These are phyloP conservation scores for Bipolaris gigantea DNA, from an alignment of 2,329 filamentous ascomycete species.

Conservation along the genomic window DNA sequence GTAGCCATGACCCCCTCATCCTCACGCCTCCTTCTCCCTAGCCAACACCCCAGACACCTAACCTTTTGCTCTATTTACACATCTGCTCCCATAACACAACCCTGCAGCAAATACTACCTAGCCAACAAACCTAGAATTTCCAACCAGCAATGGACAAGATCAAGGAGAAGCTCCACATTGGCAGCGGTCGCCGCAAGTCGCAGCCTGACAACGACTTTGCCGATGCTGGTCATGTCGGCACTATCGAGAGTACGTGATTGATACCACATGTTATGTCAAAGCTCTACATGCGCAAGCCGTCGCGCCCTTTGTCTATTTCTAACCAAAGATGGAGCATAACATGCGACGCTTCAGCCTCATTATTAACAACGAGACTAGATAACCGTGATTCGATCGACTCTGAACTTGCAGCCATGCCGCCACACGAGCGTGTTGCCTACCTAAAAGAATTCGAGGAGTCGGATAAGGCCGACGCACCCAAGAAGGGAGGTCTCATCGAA, in stretches of 20 bases:
- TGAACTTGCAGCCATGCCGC: slow-evolving; percentile 38
- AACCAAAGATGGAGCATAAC: neutral
- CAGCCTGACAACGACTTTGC: slow-evolving; percentile 27
- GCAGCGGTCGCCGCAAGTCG: slow-evolving; percentile 36
- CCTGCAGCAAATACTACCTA: neutral
- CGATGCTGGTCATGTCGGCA: slow-evolving; percentile 21
- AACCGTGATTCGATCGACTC: slow-evolving; percentile 38
- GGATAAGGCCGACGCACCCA: slow-evolving; percentile 35
- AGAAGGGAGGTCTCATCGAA: slow-evolving; percentile 39
- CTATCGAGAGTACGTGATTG: slow-evolving; percentile 22
- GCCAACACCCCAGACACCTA: slow-evolving; percentile 8
- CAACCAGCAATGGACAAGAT: slow-evolving; percentile 36
- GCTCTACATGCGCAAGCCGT: neutral
- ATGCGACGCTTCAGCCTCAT: neutral
- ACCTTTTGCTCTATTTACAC: slow-evolving; percentile 1
- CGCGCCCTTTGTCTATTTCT: neutral
- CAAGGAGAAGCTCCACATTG: slow-evolving; percentile 43
- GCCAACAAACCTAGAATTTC: neutral
- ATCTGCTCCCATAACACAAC: neutral
- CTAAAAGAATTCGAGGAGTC: slow-evolving; percentile 42
- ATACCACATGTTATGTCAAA: neutral
- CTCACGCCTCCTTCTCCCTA: slow-evolving; percentile 10
- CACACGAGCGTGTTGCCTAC: slow-evolving; percentile 40
- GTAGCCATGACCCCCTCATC: slow-evolving; percentile 17
- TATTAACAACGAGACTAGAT: slow-evolving; percentile 18